Base-by-base conservation (phyloP, 1,139 yeast species). In the Saccharomycopsis hybrid region DNA sequence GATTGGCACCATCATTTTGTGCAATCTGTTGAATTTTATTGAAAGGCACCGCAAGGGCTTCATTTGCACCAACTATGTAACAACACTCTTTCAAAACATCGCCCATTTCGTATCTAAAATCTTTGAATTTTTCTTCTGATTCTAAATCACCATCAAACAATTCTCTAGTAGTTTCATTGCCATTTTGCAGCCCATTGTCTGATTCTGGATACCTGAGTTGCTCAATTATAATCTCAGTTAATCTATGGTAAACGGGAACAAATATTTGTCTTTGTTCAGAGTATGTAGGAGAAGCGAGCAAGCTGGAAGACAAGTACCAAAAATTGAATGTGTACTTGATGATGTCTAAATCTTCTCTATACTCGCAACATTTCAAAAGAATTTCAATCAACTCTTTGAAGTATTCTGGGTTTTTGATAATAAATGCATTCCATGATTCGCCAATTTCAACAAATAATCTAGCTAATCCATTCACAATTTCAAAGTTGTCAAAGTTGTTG, bases 41-140 rank as follows among this genome's bases (percentile, higher is more conserved):
- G 33, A 45, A 49, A 11, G 74, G 72, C 46, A 69, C 61, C 57
- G 61, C 67, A 36, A 94, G 70, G 0, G 96, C 89, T 41, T 67
- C 71, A 3, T 78, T 69, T 2, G 95, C 76, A 0, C 97, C 97
- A 41, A 87, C 81, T 2, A 92, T 90, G 1, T 87, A 85, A 59
- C 97, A 87, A 67, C 97, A 89, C 64, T 90, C 96, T 62, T 92
- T 94, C 56, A 94, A 71, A 9, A 92, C 96, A 64, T 92, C 97
- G 32, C 97, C 97, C 86, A 92, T 87, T 55, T 89, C 96, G 66
- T 92, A 94, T 60, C 99, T 75, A 66, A 90, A 92, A 51, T 88
- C 95, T 60, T 87, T 82, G 65, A 94, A 94, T 64, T 87, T 87
- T 62, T 92, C 99, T 63, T 89, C 96, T 53, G 80, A 86, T 64